Evolutionary conservation across 768 basidiomycete species (phyloP).

Genomic region (Sistotremastrum niveocremeum): DNA sequence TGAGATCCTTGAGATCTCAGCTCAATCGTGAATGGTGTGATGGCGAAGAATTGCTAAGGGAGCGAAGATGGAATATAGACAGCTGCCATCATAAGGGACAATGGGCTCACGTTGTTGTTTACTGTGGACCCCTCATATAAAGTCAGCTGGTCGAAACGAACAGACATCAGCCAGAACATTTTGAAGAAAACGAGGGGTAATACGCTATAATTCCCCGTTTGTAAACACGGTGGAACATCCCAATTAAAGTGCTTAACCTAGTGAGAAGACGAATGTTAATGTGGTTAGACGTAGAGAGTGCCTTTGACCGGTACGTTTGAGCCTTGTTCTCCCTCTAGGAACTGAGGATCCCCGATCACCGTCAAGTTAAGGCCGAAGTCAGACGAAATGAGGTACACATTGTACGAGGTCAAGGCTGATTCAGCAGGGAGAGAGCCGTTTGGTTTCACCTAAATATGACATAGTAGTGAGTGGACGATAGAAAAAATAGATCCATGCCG

Average conservation of each 20-base stretch:
- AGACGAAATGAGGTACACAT: constrained; percentile 31
- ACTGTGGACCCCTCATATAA: constrained; percentile 30
- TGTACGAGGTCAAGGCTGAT: constrained; percentile 25
- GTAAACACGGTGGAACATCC: constrained; percentile 29
- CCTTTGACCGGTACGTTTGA: constrained; percentile 18
- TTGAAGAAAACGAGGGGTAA: constrained; percentile 4
- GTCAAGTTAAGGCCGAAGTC: constrained; percentile 25
- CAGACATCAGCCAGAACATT: background rate
- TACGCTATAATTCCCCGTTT: constrained; percentile 31
- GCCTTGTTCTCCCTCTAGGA: constrained; percentile 24
- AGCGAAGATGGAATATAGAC: background rate
- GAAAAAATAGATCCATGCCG: background rate
- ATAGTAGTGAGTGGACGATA: background rate
- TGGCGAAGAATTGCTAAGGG: constrained; percentile 19
- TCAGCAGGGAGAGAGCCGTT: constrained; percentile 20
- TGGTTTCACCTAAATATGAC: constrained; percentile 32
- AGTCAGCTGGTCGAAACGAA: constrained; percentile 21
- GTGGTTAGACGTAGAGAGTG: background rate
- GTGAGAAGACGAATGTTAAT: too few relatives aligned
- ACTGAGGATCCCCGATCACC: constrained; percentile 21
- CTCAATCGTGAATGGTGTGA: constrained; percentile 26
- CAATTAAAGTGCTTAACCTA: constrained; percentile 14
- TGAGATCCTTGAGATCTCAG: constrained; percentile 19
- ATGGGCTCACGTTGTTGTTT: constrained; percentile 11
- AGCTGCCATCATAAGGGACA: background rate